These are phyloP conservation scores for Gynandropsis gynandra DNA, from an alignment of 345 rosid species.

Conservation along the genomic window DNA sequence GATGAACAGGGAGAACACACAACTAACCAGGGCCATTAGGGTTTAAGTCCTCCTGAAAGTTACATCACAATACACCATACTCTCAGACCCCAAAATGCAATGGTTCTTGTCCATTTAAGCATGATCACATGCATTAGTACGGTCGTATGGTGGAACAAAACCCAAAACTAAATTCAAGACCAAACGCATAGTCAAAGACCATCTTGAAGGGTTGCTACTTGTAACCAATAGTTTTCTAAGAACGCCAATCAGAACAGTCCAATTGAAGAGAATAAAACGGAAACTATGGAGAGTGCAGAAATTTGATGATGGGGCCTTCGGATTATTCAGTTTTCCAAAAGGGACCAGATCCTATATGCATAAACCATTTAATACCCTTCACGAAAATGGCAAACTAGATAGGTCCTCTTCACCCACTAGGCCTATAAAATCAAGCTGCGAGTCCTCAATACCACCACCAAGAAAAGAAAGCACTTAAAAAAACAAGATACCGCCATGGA, in stretches of 20 bases:
- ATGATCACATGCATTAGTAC: no score
- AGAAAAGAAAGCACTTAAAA: constrained; percentile 6
- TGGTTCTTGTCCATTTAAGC: background rate
- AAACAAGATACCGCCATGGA: constrained; percentile 6
- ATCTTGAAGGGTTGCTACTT: no score
- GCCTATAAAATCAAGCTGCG: constrained; percentile 15
- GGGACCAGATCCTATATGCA: constrained; percentile 4
- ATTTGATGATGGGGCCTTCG: background rate
- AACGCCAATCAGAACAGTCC: background rate
- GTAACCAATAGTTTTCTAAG: background rate
- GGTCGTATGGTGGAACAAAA: no score
- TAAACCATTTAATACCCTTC: constrained; percentile 9
- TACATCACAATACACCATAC: background rate
- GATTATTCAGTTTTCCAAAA: constrained; percentile 1
- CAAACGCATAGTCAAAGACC: no score
- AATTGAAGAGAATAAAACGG: background rate
- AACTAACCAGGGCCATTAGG: background rate
- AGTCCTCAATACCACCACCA: background rate
- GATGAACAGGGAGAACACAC: constrained; percentile 11
- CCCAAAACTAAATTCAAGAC: no score
- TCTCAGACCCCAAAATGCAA: background rate
- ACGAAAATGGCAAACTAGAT: background rate
- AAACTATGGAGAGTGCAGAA: background rate
- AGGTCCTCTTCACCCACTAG: constrained; percentile 5
- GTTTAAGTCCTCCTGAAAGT: constrained; percentile 8